A percentile compares a stretch with the other conserved stretches of the same genome.
These are phyloP conservation scores for Mycena albidolilacea DNA, from an alignment of 768 basidiomycete genomes.

Conservation along the genomic window DNA sequence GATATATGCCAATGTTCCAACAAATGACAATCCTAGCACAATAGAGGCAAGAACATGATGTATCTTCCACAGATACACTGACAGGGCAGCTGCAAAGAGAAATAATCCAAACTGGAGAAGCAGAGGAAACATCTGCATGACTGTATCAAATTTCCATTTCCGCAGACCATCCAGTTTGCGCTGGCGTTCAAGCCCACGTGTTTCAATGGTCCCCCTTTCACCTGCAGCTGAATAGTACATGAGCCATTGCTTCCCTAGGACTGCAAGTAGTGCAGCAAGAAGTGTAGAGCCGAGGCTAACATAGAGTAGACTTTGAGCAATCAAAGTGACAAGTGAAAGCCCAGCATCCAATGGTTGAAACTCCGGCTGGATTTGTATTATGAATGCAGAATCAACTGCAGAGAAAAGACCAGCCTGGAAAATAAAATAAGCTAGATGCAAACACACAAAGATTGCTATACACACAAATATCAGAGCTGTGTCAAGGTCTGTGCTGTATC, in stretches of 20 bases:
- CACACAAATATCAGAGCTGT: not conserved
- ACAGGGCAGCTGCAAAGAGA: not conserved
- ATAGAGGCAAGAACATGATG: not conserved
- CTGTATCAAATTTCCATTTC: not conserved
- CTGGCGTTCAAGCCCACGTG: slow-evolving; percentile 7
- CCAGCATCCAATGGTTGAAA: not conserved
- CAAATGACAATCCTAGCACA: not conserved
- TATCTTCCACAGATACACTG: not conserved
- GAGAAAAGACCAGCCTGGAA: slow-evolving; percentile 1
- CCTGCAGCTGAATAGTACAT: slow-evolving; percentile 14
- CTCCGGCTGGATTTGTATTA: not conserved
- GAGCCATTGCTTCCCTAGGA: slow-evolving; percentile 9
- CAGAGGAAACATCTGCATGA: slow-evolving; percentile 5
- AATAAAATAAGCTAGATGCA: no score
- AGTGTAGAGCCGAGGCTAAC: not conserved
- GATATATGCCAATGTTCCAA: not conserved
- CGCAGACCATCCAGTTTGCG: slow-evolving; percentile 7
- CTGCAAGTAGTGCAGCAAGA: not conserved
- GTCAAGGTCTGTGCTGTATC: no score
- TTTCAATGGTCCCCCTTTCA: not conserved
- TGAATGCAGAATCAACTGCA: slow-evolving; percentile 1
- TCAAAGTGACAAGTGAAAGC: not conserved
- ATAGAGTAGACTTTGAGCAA: not conserved
- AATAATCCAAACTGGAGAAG: not conserved
- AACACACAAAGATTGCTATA: not conserved